Evolutionary conservation across 2,329 filamentous ascomycete genomes (phyloP).

Genomic region (Xylariaceae sp.): DNA sequence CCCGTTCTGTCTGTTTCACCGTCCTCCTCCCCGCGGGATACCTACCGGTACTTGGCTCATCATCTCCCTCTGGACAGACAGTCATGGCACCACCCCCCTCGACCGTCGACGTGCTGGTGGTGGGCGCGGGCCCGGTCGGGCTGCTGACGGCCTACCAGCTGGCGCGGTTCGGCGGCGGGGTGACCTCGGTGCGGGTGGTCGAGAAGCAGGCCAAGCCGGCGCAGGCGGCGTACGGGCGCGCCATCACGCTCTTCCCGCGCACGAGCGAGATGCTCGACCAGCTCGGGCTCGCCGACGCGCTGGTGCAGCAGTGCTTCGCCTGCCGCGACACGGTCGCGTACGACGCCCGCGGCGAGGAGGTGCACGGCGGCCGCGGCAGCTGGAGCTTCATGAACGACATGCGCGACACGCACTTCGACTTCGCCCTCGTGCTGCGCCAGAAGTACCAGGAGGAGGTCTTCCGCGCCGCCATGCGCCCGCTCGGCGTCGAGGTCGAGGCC

Average conservation of each 20-base stretch:
- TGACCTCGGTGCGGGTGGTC: conserved; percentile 36
- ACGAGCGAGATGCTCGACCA: conserved; percentile 45
- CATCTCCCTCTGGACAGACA: too few species aligned
- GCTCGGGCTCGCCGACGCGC: conserved; percentile 38
- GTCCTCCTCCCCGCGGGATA: too few species aligned
- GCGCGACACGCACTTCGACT: conserved; percentile 43
- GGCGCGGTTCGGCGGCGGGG: conserved; percentile 28
- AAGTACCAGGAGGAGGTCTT: conserved; percentile 49
- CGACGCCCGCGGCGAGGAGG: conserved; percentile 35
- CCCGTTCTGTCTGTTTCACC: too few species aligned
- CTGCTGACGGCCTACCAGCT: conserved; percentile 36
- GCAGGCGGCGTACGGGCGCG: conserved; percentile 39
- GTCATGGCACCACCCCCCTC: too few species aligned
- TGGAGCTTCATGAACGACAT: conserved; percentile 48
- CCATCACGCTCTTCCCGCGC: conserved; percentile 45
- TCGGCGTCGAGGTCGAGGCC: conserved; percentile 26
- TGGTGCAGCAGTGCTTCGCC: conserved; percentile 45
- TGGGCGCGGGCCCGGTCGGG: conserved; percentile 39
- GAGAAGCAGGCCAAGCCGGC: conserved; percentile 40
- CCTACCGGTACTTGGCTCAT: too few species aligned
- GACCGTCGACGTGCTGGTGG: conserved; percentile 30
- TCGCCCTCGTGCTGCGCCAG: conserved; percentile 45
- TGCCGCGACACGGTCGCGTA: conserved; percentile 42
- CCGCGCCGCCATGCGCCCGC: conserved; percentile 27
- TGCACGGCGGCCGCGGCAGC: conserved; percentile 35